Conservation (phyloP, 108 stramenopile genomes). For the Fragilaria crotonensis region DNA sequence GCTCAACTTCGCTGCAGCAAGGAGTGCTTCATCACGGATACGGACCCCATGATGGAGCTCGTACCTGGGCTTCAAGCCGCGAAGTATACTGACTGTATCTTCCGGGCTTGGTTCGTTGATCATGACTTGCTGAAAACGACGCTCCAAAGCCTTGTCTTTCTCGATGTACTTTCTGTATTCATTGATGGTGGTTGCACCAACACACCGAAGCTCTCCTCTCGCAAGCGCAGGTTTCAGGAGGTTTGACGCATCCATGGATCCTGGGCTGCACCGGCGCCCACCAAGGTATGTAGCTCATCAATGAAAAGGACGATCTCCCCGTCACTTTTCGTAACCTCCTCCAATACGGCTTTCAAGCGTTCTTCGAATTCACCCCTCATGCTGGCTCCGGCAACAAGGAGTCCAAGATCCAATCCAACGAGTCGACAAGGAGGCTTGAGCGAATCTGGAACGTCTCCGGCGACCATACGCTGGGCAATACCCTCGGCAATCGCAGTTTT, state of each 20-base stretch:
- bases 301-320: constrained; percentile 97
- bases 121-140: constrained; percentile 97
- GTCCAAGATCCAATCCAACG: constrained; percentile 94
- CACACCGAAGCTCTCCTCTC: constrained; percentile 93
- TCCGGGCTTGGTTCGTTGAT: constrained; percentile 94
- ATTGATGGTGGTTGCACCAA: constrained; percentile 96
- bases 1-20: constrained; percentile 94
- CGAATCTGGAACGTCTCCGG: constrained; percentile 83
- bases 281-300: constrained; percentile 98
- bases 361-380: constrained; percentile 99
- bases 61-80: constrained; percentile 95
- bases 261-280: constrained; percentile 91
- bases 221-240: constrained; percentile 97
- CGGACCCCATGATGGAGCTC: constrained; percentile 96
- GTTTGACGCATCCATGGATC: constrained; percentile 97
- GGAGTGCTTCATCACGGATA: constrained; percentile 94
- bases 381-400: constrained; percentile 96
- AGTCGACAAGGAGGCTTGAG: constrained; percentile 71
- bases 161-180: constrained; percentile 97
- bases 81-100: constrained; percentile 96
- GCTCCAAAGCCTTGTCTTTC: constrained; percentile 97
- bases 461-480: constrained; percentile 83
- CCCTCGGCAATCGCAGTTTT: constrained; percentile 98
- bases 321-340: constrained; percentile 91
- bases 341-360: constrained; percentile 96